Base-by-base conservation (phyloP, 2,329 filamentous ascomycete genomes). In the Verticillium longisporum region DNA sequence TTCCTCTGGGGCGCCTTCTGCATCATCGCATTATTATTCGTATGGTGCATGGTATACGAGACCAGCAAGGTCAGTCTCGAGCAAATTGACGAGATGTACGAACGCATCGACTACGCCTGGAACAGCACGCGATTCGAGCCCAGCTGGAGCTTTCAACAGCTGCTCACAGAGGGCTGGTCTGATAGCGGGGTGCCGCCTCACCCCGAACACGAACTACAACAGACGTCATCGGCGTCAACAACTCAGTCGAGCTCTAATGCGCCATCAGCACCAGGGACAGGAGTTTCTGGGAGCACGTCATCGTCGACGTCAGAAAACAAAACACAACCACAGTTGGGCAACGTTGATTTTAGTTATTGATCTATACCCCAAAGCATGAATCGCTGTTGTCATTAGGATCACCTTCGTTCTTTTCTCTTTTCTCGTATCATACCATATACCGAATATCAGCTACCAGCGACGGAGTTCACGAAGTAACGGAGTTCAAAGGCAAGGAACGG, bases 1-100 rank as follows among this genome's bases (percentile, higher is more conserved):
- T 93, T 92, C 73, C 82, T 92, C 55, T 94, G 90, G 90, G 90
- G 89, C 14, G 83, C 87, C 2, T 91, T 91, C 67, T 93, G 89
- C 73, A 81, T 89, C 57, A 68, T 89, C 33, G 86, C 86, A 58
- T 83, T 89, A 62, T 75, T 89, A 59, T 92, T 92, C 71, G 89
- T 91, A 56, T 92, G 83, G 78, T 83, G 81, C 70, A 86, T 90
- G 82, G 86, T 92, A 56, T 91, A 88, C 69, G 89, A 91, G 74
- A 91, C 89, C 10, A 90, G 88, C 75, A 89, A 88, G 71, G 87
- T 91, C 70, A 88, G 85, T 67, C 78, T 92, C 60, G 89, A 92
- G 71, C 88, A 92, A 77, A 90, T 92, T 67, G 88, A 91, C 72
- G 88, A 91, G 72, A 86, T 92, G 78, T 91, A 91, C 75, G 88